Base-by-base conservation (phyloP, 352 stramenopile genomes). In the Globisporangium uncinulatum region DNA sequence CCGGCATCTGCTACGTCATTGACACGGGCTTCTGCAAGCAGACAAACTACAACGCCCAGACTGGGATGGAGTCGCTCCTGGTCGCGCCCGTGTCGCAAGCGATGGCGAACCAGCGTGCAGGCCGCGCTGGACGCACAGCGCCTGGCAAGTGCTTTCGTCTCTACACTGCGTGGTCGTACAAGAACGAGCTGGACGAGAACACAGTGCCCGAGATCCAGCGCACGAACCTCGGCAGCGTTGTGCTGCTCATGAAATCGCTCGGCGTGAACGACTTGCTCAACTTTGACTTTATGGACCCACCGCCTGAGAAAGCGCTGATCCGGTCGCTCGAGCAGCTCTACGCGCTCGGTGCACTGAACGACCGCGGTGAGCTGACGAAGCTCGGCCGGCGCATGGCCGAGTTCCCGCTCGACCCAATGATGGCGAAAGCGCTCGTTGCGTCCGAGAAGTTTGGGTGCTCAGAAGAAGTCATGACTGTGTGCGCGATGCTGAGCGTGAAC, bases 271-370 rank as follows among this genome's bases (percentile, higher is more conserved):
- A 99, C 72, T 70, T 99, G 51, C 71, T 99, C 19, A 82, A 99
- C 66, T 99, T 99, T 63, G 98, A 99, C 74, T 99, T 99, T 63
- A 99, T 99, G 96, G 97, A 99, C 73, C 86, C 95, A 17, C 98
- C 98, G 17, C 97, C 98, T 4, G 89, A 98, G 44, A 98, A 99
- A 74, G 97, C 97, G 17, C 78, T 99, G 15, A 99, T 99, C 59
- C 85, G 96, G 15, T 96, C 97, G 14, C 79, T 99, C 7, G 96
- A 99, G 72, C 94, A 99, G 70, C 79, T 99, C 7, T 99, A 99
- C 69, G 97, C 97, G 4, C 83, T 99, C 8, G 97, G 97, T n/a
- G 97, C 98, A 32, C 74, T 99, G 9, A 99, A 99, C 69, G 96
- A 99, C 62, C 70, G 94, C 29, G 98, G 97, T 44, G 97, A 99